Percentiles rank a stretch among this genome's conserved stretches.
Evolutionary conservation across 2,329 filamentous ascomycete species (phyloP).

Genomic region (Knufia petricola): DNA sequence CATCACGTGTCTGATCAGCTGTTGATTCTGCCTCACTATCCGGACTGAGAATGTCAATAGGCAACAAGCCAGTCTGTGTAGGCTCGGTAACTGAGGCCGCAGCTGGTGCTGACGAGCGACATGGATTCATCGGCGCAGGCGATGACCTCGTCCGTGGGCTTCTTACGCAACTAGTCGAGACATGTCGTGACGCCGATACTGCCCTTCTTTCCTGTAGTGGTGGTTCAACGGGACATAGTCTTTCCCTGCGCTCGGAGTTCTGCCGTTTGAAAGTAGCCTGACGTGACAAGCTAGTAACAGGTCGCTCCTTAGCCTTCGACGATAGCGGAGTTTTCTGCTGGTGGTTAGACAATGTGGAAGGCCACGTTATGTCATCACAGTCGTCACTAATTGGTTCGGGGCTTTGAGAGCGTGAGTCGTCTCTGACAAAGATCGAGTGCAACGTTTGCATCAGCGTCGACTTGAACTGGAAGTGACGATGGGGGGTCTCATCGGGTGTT

Average conservation of each 20-base stretch:
- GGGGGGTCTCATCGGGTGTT: conserved; percentile 2
- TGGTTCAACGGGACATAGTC: conserved; percentile 56
- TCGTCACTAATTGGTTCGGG: neutral
- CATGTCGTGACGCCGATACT: conserved; percentile 46
- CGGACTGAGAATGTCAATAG: conserved; percentile 1
- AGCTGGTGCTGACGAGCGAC: conserved; percentile 28
- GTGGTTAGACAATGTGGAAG: neutral
- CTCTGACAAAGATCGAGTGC: conserved; percentile 8
- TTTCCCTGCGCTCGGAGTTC: conserved; percentile 67
- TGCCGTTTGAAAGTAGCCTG: conserved; percentile 73
- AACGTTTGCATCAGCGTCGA: conserved; percentile 7
- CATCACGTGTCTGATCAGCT: conserved; percentile 17
- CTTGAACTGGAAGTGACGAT: conserved; percentile 4
- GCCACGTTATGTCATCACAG: conserved; percentile 1
- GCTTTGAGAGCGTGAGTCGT: conserved; percentile 8
- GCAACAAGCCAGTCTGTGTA: conserved; percentile 5
- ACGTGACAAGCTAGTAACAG: conserved; percentile 64
- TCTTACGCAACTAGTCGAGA: conserved; percentile 9
- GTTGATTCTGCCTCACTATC: conserved; percentile 13
- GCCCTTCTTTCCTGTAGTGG: conserved; percentile 61
- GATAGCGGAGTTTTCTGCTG: neutral
- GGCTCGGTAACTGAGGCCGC: conserved; percentile 25
- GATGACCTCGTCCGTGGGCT: conserved; percentile 37
- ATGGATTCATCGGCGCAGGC: conserved; percentile 29
- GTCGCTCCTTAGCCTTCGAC: conserved; percentile 9